phyloP scores from a whole-genome alignment of 2,329 filamentous ascomycete species.

The Alternaria longipes region DNA sequence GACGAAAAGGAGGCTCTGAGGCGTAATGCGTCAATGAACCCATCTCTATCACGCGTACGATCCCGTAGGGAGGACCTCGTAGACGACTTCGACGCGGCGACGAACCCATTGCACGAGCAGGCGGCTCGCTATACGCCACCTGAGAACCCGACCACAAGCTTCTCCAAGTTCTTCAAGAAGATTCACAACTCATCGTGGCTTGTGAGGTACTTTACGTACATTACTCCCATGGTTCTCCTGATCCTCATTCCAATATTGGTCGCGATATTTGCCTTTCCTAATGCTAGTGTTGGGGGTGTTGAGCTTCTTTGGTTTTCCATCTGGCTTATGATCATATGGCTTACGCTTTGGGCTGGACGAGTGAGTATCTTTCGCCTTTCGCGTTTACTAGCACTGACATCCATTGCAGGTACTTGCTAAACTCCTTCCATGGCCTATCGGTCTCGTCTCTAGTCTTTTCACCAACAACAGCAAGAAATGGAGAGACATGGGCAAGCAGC shows the following conservation, averaged over 20 bases:
- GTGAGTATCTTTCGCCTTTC: conserved; percentile 43
- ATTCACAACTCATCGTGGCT: conserved; percentile 72
- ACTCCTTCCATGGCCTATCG: conserved; percentile 68
- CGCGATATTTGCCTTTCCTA: conserved; percentile 67
- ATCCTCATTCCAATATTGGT: conserved; percentile 74
- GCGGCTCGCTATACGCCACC: conserved; percentile 71
- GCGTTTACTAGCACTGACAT: conserved; percentile 14
- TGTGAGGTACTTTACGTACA: conserved; percentile 76
- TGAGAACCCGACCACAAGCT: conserved; percentile 67
- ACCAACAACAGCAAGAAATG: conserved; percentile 93
- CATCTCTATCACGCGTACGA: conserved; percentile 61
- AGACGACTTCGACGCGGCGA: conserved; percentile 73
- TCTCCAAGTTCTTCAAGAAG: conserved; percentile 72
- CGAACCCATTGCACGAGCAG: conserved; percentile 74
- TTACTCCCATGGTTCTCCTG: conserved; percentile 69
- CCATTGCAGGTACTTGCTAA: conserved; percentile 66
- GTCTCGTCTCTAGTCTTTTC: conserved; percentile 74
- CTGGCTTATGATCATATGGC: conserved; percentile 94
- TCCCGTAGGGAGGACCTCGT: conserved; percentile 65
- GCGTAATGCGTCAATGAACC: conserved; percentile 46
- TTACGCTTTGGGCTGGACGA: conserved; percentile 82
- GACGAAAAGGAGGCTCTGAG: conserved; percentile 55
- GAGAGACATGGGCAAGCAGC: conserved; percentile 84
- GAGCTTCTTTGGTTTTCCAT: conserved; percentile 89
- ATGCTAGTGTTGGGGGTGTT: conserved; percentile 76